phyloP scores from a whole-genome alignment of 768 basidiomycete genomes.

The Boletellus sp. region DNA sequence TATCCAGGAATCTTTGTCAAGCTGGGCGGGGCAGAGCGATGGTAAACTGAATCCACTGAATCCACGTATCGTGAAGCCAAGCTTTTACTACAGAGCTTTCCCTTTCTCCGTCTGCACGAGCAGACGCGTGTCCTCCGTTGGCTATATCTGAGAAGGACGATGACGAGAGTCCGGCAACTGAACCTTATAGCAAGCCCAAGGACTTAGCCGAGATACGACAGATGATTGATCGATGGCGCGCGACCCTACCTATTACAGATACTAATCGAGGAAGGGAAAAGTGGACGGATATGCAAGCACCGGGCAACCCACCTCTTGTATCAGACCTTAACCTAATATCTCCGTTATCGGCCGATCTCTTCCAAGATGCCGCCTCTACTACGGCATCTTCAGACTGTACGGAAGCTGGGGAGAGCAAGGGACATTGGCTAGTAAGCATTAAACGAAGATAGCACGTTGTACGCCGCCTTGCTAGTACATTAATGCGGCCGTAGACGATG shows the following conservation, averaged over 20 bases:
- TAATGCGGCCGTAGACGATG: neutral
- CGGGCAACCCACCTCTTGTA: neutral
- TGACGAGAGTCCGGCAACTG: neutral
- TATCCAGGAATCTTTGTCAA: conserved; percentile 28
- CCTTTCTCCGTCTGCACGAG: conserved; percentile 22
- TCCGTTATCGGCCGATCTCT: conserved; percentile 20
- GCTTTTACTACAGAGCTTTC: conserved; percentile 16
- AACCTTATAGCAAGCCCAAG: conserved; percentile 21
- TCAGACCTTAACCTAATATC: conserved; percentile 14
- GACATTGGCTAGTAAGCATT: conserved; percentile 32
- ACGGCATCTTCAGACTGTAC: conserved; percentile 31
- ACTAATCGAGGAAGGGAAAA: conserved; percentile 12
- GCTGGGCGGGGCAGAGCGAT: conserved; percentile 30
- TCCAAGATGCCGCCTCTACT: conserved; percentile 25
- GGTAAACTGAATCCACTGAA: conserved; percentile 14
- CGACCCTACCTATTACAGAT: conserved; percentile 19
- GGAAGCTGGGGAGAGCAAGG: conserved; percentile 28
- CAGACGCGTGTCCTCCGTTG: conserved; percentile 8
- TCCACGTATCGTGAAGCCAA: neutral
- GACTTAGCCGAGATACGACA: conserved; percentile 21
- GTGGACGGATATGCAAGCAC: conserved; percentile 3
- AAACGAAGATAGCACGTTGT: conserved; percentile 11
- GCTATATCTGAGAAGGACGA: conserved; percentile 24
- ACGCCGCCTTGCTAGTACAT: neutral
- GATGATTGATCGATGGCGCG: conserved; percentile 33